Base-by-base conservation (phyloP, 2,329 filamentous ascomycete species). In the Lasiodiplodia hormozganensis region DNA sequence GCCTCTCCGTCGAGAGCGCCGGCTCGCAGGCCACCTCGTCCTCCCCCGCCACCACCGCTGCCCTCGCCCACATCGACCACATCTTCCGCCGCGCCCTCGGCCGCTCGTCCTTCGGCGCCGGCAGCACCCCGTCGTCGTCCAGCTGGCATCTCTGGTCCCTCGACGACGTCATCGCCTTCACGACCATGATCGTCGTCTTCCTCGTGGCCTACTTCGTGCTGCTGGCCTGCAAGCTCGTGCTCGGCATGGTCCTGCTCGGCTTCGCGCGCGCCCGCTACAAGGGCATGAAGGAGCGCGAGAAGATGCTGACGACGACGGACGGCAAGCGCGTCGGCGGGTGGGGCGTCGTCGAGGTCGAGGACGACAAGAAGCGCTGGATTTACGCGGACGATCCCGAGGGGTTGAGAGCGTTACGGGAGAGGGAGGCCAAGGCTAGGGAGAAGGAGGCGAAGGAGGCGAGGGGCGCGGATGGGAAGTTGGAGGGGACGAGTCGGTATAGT, bases 131-230 rank as follows among this genome's bases (percentile, higher is more conserved):
- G n/a, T n/a, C n/a, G n/a, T n/a, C n/a, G n/a, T n/a, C n/a, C n/a
- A n/a, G n/a, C n/a, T n/a, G 75, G 74, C 70, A 1, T 34, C 25
- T 84, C 83, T 91, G 88, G 85, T 89, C 85, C 0, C 85, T 89
- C 1, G 92, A 96, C 76, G 91, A 94, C 74, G 78, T 86, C 28
- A 92, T 96, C 70, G 92, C 93, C 0, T 85, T 90, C 4, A 76
- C 89, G 0, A 97, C 94, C n/a, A 94, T 95, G 89, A 81, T 94
- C 0, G 86, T 96, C 11, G 90, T 98, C 73, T 92, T 97, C 77
- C 87, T 97, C 49, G 90, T 94, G 8, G 85, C 90, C 0, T 69
- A 65, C 53, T 66, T 70, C 16, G 60, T 72, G 8, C 67, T 72
- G 8, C 66, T 72, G 8, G 70, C 66, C 4, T 28, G 65, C 36